Conservation (phyloP, 2,329 filamentous ascomycete genomes). For the Monilinia vaccinii-corymbosi region DNA sequence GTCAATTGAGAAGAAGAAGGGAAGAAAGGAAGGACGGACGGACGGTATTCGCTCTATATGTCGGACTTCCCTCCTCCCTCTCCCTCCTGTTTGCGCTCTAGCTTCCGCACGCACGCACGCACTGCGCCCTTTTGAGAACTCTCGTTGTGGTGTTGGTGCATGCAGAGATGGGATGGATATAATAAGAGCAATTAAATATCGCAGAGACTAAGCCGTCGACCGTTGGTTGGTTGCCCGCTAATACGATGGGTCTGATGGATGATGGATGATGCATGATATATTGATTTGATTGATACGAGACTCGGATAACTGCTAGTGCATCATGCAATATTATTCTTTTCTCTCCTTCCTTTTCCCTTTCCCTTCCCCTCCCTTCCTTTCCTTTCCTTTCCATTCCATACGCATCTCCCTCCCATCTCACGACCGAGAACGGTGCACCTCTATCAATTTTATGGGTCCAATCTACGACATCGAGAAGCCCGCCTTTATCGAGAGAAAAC, state of each 20-base stretch:
- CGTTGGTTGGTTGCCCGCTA: no score
- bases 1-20: not conserved
- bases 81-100: slow-evolving; percentile 6
- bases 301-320: no score
- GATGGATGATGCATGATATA: no score
- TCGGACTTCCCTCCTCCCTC: not conserved
- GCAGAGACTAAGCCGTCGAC: no score
- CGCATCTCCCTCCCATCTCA: no score
- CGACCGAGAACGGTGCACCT: not conserved
- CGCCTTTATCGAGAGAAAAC: not conserved
- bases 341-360: not conserved
- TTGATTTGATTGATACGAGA: no score
- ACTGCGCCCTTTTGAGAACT: not conserved
- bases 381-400: not conserved
- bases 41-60: slow-evolving; percentile 3
- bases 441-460: not conserved
- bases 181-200: no score
- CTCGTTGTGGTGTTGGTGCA: no score
- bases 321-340: no score
- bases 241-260: no score
- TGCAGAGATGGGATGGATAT: no score
- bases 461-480: not conserved
- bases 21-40: not conserved
- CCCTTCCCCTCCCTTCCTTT: not conserved
- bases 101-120: slow-evolving; percentile 5